Evolutionary conservation across 108 stramenopile genomes (phyloP).

Genomic region (Asterionellopsis glacialis): DNA sequence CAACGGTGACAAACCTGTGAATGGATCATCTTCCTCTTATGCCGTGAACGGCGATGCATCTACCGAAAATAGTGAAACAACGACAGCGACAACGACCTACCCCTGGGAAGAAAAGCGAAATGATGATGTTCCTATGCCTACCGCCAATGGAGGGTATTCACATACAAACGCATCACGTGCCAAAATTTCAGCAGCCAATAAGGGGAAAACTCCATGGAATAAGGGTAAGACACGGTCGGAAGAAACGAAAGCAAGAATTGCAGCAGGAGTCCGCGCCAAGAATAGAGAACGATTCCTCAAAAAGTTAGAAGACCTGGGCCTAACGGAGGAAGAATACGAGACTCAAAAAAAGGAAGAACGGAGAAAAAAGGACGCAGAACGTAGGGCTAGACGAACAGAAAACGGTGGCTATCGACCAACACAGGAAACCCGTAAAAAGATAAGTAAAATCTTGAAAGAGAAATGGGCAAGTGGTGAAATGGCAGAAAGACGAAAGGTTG

Average conservation of each 20-base stretch:
- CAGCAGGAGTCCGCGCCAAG: slow-evolving; percentile 63
- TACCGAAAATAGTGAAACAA: no score
- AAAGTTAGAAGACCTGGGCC: slow-evolving; percentile 53
- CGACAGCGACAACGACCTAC: no score
- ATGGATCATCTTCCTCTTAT: no score
- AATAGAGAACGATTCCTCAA: slow-evolving; percentile 67
- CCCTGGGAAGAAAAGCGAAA: neutral
- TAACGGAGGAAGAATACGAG: slow-evolving; percentile 79
- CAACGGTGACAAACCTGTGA: no score
- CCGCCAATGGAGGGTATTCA: slow-evolving; percentile 69
- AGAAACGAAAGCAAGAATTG: slow-evolving; percentile 65
- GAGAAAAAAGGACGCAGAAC: slow-evolving; percentile 50
- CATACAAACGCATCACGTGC: slow-evolving; percentile 69
- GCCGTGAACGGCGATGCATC: no score
- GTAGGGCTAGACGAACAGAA: slow-evolving; percentile 55
- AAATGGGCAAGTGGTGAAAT: slow-evolving; percentile 72
- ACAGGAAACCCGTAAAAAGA: slow-evolving; percentile 74
- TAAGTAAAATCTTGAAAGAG: slow-evolving; percentile 62
- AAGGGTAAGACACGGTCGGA: slow-evolving; percentile 69
- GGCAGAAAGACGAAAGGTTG: slow-evolving; percentile 24
- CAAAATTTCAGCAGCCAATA: slow-evolving; percentile 84
- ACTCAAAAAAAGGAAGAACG: slow-evolving; percentile 47
- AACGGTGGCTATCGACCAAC: slow-evolving; percentile 82
- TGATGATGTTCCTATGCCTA: slow-evolving; percentile 47
- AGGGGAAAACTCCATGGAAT: slow-evolving; percentile 86